Conservation (phyloP, 805 yeast genomes). For the Wickerhamomyces tratensis region DNA sequence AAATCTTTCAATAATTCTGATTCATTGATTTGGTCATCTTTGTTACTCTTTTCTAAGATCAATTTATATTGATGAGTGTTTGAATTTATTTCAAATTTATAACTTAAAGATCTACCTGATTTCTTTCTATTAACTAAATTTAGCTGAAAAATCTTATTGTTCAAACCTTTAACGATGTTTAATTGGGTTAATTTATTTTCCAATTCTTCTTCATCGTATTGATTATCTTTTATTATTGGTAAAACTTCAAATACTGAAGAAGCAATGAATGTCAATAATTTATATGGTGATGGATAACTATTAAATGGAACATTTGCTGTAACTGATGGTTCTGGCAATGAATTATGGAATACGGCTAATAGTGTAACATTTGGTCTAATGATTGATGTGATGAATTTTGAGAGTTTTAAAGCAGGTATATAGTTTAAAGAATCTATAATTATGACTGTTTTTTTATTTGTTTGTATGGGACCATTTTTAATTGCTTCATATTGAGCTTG, state of each 20-base stretch:
- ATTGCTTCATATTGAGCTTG: conserved; percentile 1
- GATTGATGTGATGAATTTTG: conserved; percentile 39
- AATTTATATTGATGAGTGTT: conserved; percentile 30
- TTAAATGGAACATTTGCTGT: conserved; percentile 6
- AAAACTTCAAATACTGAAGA: conserved; percentile 58
- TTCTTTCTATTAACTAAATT: conserved; percentile 63
- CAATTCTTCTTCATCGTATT: conserved; percentile 37
- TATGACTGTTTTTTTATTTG: conserved; percentile 28
- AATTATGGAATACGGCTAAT: conserved; percentile 37
- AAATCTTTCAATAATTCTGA: conserved; percentile 54
- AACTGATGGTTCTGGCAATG: conserved; percentile 26
- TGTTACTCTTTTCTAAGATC: conserved; percentile 14
- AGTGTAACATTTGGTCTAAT: conserved; percentile 36
- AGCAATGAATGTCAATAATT: conserved; percentile 59
- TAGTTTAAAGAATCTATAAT: conserved; percentile 65
- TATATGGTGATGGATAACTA: conserved; percentile 45
- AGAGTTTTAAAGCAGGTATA: conserved; percentile 33
- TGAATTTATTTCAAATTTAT: conserved; percentile 44
- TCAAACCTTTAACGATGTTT: conserved; percentile 42
- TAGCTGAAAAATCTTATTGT: conserved; percentile 35
- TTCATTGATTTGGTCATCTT: conserved; percentile 29
- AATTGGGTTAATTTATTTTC: conserved; percentile 29
- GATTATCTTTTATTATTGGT: conserved; percentile 24
- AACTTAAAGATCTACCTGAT: conserved; percentile 69
- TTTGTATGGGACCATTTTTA: conserved; percentile 1